Evolutionary conservation across 495 filamentous ascomycete species (phyloP).

Genomic region (Chlorociboria aeruginascens): DNA sequence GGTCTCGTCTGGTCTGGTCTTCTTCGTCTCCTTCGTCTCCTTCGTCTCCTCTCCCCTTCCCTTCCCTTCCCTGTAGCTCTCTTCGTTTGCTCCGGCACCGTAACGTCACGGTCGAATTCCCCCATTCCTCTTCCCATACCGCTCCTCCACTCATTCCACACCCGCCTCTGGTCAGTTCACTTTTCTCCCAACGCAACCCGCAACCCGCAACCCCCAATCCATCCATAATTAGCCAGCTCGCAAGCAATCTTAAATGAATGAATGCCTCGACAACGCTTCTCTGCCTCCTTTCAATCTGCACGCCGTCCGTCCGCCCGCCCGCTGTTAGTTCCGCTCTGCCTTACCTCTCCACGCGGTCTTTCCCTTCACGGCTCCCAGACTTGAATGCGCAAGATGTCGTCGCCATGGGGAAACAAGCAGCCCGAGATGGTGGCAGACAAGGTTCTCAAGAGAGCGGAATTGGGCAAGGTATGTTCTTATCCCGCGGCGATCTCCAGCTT

Average conservation of each 20-base stretch:
- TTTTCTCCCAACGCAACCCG: too few species aligned
- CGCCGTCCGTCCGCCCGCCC: too few species aligned
- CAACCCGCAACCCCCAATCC: too few species aligned
- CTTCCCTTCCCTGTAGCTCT: too few species aligned
- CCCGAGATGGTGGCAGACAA: slow-evolving; percentile 56
- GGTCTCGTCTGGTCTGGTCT: neutral
- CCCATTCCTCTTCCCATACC: neutral
- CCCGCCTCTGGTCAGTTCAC: too few species aligned
- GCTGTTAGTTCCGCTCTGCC: slow-evolving; percentile 4
- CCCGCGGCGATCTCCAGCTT: neutral
- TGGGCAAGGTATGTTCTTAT: slow-evolving; percentile 58
- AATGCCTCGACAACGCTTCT: neutral
- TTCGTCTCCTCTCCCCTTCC: too few species aligned
- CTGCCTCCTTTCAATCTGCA: slow-evolving; percentile 7
- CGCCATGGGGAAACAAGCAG: slow-evolving; percentile 42
- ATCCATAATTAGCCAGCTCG: too few species aligned
- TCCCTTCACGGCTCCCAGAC: neutral
- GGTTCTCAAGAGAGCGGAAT: slow-evolving; percentile 61
- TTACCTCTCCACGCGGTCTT: slow-evolving; percentile 2
- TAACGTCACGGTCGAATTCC: neutral
- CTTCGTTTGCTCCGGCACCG: neutral
- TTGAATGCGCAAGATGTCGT: slow-evolving; percentile 29
- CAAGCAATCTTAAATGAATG: too few species aligned
- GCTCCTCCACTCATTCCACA: neutral
- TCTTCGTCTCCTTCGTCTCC: neutral